A percentile compares a stretch with the other conserved stretches of the same genome.
Evolutionary conservation across 2,329 filamentous ascomycete species (phyloP).

Genomic region (Colletotrichum limetticola): DNA sequence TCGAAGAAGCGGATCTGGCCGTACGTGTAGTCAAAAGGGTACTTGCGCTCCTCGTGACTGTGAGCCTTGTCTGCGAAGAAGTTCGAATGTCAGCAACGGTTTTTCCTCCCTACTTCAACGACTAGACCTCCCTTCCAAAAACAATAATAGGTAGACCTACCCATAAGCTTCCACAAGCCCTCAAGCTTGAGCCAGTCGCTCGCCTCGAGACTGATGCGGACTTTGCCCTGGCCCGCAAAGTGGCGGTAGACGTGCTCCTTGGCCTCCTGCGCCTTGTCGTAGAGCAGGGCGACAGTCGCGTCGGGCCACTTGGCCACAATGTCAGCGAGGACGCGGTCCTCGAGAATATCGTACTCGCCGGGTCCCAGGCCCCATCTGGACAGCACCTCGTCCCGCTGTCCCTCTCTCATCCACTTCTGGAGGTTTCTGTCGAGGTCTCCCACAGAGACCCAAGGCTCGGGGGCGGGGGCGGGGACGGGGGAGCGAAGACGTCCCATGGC

Average conservation of each 20-base stretch:
- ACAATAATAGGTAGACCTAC: not conserved
- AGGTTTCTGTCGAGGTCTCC: not conserved
- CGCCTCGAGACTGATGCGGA: not conserved
- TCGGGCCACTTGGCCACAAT: not conserved
- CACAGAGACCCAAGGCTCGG: not conserved
- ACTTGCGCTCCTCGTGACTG: not conserved
- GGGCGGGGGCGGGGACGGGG: no score
- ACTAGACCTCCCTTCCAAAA: not conserved
- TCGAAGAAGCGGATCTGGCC: not conserved
- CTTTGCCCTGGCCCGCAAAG: not conserved
- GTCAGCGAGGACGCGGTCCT: not conserved
- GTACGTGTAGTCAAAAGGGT: not conserved
- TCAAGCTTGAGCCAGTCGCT: not conserved
- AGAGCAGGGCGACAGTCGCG: not conserved
- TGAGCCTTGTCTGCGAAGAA: not conserved
- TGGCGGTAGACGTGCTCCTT: not conserved
- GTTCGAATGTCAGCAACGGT: not conserved
- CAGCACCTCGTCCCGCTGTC: not conserved
- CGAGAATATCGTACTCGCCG: not conserved
- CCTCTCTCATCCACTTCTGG: not conserved
- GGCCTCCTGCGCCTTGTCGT: not conserved
- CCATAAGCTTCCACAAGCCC: not conserved
- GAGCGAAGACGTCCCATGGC: not conserved
- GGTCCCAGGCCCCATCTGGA: not conserved
- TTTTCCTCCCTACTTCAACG: not conserved